phyloP scores from a whole-genome alignment of 306 rosid species.

The Quillaja saponaria region DNA sequence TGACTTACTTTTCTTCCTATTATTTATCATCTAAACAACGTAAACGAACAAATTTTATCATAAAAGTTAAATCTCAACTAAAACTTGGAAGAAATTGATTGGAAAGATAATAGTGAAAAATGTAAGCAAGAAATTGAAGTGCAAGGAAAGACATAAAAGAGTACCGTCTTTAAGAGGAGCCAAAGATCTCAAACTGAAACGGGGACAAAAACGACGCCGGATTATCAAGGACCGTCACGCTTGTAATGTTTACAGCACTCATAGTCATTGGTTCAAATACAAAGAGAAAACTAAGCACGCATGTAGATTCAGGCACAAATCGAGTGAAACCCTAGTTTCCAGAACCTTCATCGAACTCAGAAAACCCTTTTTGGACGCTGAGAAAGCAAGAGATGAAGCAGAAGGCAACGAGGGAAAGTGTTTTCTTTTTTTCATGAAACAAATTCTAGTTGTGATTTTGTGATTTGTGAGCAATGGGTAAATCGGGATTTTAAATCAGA shows the following conservation, averaged over 20 bases:
- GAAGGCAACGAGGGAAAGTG: neutral
- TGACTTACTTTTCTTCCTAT: too few species aligned
- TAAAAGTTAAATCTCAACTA: neutral
- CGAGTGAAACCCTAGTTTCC: constrained; percentile 27
- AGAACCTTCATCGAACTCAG: constrained; percentile 34
- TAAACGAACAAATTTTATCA: too few species aligned
- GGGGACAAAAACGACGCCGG: constrained; percentile 75
- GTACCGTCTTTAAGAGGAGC: constrained; percentile 72
- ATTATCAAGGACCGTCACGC: constrained; percentile 80
- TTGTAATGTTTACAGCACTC: constrained; percentile 90
- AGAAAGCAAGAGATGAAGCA: neutral
- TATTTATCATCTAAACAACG: too few species aligned
- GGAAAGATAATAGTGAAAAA: too few species aligned
- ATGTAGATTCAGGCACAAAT: neutral
- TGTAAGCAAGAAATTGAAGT: too few species aligned
- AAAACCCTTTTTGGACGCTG: neutral
- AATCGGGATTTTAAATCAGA: too few species aligned
- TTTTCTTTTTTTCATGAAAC: too few species aligned
- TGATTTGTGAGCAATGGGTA: too few species aligned
- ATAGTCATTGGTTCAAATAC: constrained; percentile 54
- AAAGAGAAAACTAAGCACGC: neutral
- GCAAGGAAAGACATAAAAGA: neutral
- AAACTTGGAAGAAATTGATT: neutral
- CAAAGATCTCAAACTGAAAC: constrained; percentile 83
- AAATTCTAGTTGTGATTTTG: too few species aligned